Evolutionary conservation across 2,329 filamentous ascomycete genomes (phyloP).

Genomic region (Byssoonygena ceratinophila): DNA sequence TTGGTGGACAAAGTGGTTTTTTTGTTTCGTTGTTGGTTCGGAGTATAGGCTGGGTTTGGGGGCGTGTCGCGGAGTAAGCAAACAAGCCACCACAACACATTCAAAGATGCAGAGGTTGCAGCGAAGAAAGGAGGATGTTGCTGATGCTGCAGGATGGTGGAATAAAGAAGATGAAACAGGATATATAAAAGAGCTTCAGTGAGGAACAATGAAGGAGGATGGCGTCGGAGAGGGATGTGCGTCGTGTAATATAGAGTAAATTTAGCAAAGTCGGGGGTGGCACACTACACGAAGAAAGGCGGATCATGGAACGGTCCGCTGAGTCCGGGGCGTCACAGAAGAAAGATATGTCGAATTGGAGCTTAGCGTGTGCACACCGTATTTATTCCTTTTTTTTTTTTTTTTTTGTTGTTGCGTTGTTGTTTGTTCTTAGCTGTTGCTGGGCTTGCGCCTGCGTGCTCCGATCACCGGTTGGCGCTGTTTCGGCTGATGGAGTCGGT

Average conservation of each 20-base stretch:
- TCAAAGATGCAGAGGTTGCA: background rate
- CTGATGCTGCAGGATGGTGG: background rate
- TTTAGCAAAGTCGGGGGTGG: conserved; percentile 6
- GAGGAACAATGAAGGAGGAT: conserved; percentile 2
- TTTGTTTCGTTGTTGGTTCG: background rate
- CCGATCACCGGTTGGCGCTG: conserved; percentile 8
- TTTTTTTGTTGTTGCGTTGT: background rate
- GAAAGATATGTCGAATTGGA: background rate
- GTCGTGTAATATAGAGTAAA: conserved; percentile 6
- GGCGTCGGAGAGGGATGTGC: background rate
- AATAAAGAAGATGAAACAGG: background rate
- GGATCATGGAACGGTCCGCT: conserved; percentile 16
- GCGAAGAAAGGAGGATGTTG: background rate
- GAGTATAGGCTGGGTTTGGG: background rate
- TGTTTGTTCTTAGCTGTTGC: background rate
- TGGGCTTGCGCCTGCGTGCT: background rate
- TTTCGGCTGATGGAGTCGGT: conserved; percentile 7
- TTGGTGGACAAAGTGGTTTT: background rate
- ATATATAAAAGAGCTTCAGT: background rate
- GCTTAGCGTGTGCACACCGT: conserved; percentile 5
- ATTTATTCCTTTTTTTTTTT: background rate
- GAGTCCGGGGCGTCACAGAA: conserved; percentile 8
- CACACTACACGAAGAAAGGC: background rate
- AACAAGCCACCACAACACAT: conserved; percentile 8
- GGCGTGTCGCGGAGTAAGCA: background rate